phyloP scores from a whole-genome alignment of 345 rosid genomes.

The Pugionium dolabratum region DNA sequence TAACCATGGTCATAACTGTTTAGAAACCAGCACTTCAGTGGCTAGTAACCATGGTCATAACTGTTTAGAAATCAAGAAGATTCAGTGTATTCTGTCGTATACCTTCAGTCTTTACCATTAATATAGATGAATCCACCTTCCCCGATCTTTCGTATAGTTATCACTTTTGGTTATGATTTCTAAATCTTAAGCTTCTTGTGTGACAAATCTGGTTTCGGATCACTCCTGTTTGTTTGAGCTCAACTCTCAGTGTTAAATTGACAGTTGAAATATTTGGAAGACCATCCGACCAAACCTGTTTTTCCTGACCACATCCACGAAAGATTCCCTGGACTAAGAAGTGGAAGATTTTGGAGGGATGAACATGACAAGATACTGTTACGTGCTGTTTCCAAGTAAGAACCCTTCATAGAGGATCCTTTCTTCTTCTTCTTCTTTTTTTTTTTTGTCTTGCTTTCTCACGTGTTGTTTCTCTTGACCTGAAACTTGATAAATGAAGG shows the following conservation, averaged over 20 bases:
- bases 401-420: constrained; percentile 15
- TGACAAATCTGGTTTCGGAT: neutral
- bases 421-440: neutral
- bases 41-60: too few species aligned
- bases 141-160: neutral
- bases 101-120: too few species aligned
- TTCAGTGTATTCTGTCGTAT: too few species aligned
- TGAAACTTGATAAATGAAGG: constrained; percentile 44
- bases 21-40: too few species aligned
- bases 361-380: constrained; percentile 69
- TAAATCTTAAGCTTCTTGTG: neutral
- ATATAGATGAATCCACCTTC: too few species aligned
- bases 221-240: constrained; percentile 1
- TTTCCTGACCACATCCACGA: constrained; percentile 48
- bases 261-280: constrained; percentile 36
- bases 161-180: neutral
- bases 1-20: too few species aligned
- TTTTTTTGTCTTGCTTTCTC: neutral
- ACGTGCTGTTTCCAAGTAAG: constrained; percentile 72
- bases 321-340: constrained; percentile 51
- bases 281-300: constrained; percentile 47
- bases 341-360: constrained; percentile 60
- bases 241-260: constrained; percentile 15
- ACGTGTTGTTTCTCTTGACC: constrained; percentile 14
- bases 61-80: too few species aligned